A percentile compares a stretch with the other conserved stretches of the same genome.
Evolutionary conservation across 345 rosid genomes (phyloP).

Genomic region (Moricandia moricandioides): DNA sequence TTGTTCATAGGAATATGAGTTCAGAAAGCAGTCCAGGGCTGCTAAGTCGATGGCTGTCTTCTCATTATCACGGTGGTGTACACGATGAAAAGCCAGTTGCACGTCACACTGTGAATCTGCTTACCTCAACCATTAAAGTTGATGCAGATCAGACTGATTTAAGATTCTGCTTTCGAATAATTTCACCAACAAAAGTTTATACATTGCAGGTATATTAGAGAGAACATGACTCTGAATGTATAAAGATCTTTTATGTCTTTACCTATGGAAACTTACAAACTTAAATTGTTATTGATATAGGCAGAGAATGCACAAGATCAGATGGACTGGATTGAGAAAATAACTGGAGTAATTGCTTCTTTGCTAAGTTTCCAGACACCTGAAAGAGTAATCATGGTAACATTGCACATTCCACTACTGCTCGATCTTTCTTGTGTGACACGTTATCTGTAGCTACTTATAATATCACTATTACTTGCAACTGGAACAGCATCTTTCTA

Average conservation of each 20-base stretch:
- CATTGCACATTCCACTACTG: neutral
- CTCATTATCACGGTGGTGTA: slow-evolving; percentile 64
- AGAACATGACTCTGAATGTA: neutral
- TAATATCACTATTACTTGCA: slow-evolving; percentile 3
- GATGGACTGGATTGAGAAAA: slow-evolving; percentile 84
- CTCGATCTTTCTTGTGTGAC: slow-evolving; percentile 18
- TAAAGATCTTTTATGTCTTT: neutral
- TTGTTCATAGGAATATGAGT: slow-evolving; percentile 45
- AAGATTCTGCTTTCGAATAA: slow-evolving; percentile 79
- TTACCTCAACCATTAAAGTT: slow-evolving; percentile 75
- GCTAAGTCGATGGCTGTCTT: slow-evolving; percentile 79
- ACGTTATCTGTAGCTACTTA: neutral
- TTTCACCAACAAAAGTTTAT: slow-evolving; percentile 58
- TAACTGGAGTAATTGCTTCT: slow-evolving; percentile 74
- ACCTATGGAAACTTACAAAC: neutral
- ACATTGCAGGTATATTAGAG: slow-evolving; percentile 60
- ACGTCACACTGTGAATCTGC: slow-evolving; percentile 67
- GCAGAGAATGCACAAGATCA: slow-evolving; percentile 78
- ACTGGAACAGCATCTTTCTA: slow-evolving; percentile 49
- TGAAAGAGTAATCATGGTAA: slow-evolving; percentile 53
- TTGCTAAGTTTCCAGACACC: slow-evolving; percentile 61
- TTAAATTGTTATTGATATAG: slow-evolving; percentile 40
- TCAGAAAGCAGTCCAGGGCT: slow-evolving; percentile 59
- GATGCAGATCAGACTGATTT: slow-evolving; percentile 82
- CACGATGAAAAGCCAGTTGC: slow-evolving; percentile 76